Evolutionary conservation across 805 yeast genomes (phyloP).

Genomic region (Suhomyces kilbournensis): DNA sequence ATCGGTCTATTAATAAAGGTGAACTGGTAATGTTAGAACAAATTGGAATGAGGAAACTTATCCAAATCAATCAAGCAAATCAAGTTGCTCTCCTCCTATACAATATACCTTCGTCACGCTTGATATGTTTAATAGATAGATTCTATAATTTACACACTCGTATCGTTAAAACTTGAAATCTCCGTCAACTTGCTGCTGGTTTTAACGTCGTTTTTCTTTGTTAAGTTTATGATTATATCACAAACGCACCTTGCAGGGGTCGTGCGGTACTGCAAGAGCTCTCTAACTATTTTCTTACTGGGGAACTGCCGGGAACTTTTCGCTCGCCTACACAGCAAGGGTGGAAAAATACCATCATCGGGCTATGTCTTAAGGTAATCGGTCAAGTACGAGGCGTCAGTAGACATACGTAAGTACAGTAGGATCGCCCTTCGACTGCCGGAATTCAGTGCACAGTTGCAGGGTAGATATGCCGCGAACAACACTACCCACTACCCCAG

Average conservation of each 20-base stretch:
- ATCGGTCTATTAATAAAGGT: background rate
- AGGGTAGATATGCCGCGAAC: background rate
- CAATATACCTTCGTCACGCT: background rate
- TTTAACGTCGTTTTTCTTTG: background rate
- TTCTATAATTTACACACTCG: background rate
- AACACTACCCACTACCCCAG: background rate
- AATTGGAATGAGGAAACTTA: background rate
- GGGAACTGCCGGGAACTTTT: background rate
- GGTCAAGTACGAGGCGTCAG: background rate
- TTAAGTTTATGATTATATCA: background rate
- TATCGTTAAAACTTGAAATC: background rate
- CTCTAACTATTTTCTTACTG: background rate
- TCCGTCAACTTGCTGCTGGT: conserved; percentile 5
- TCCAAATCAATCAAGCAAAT: background rate
- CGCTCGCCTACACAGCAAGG: background rate
- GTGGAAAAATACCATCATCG: background rate
- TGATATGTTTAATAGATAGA: background rate
- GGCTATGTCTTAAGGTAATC: background rate
- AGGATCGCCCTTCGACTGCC: background rate
- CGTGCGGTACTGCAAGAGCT: conserved; percentile 1
- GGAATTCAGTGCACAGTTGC: background rate
- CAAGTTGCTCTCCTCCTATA: background rate
- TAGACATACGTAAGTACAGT: background rate
- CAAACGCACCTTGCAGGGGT: conserved; percentile 1
- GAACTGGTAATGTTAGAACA: background rate